Evolutionary conservation across 1,284 basidiomycete species (phyloP).

Genomic region (Trichosporon coremiiforme): DNA sequence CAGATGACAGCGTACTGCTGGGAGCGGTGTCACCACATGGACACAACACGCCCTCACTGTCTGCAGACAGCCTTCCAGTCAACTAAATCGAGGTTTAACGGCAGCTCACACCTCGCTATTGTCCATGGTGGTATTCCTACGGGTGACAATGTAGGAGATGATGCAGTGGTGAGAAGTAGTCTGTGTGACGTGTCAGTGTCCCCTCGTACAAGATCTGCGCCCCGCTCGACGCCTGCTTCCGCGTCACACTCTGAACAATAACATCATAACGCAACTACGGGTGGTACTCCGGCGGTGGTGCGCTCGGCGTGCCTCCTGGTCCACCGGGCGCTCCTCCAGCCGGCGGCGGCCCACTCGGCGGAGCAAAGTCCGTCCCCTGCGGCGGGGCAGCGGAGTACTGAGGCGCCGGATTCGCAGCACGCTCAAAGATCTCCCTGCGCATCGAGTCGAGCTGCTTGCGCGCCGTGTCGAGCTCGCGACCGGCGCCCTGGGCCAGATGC

Average conservation of each 20-base stretch:
- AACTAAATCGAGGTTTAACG: too few relatives aligned
- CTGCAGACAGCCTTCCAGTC: too few relatives aligned
- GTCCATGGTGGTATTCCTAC: too few relatives aligned
- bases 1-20: too few relatives aligned
- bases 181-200: not conserved
- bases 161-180: too few relatives aligned
- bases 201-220: not conserved
- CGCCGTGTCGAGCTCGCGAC: not conserved
- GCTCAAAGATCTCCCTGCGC: slow-evolving; percentile 7
- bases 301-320: not conserved
- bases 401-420: slow-evolving; percentile 9
- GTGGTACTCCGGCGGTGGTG: not conserved
- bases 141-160: too few relatives aligned
- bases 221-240: slow-evolving; percentile 1
- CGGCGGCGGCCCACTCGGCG: not conserved
- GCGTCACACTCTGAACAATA: not conserved
- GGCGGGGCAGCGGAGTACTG: not conserved
- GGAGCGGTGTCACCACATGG: too few relatives aligned
- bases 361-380: not conserved
- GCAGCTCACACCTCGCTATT: too few relatives aligned
- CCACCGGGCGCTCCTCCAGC: not conserved
- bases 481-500: not conserved
- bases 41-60: too few relatives aligned
- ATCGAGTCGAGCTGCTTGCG: slow-evolving; percentile 12
- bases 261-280: not conserved